Conservation (phyloP, 129 eudicot species). For the Kitagawia praeruptora region DNA sequence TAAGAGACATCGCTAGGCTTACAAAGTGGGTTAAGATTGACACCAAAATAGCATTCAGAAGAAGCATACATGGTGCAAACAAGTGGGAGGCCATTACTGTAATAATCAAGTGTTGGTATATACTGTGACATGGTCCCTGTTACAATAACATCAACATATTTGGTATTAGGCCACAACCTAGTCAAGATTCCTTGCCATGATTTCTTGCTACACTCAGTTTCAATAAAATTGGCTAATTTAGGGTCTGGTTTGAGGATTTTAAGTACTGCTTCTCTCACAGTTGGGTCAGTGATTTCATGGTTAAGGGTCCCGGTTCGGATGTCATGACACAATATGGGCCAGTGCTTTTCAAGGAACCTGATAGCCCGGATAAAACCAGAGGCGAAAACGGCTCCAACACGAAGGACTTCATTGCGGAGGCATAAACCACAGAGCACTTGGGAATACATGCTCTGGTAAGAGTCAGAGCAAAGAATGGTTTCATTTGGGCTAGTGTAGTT, state of each 20-base stretch:
- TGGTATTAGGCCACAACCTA: constrained; percentile 70
- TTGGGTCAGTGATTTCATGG: constrained; percentile 32
- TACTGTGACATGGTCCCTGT: constrained; percentile 86
- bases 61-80: constrained; percentile 79
- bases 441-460: constrained; percentile 80
- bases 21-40: constrained; percentile 61
- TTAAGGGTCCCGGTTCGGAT: constrained; percentile 48
- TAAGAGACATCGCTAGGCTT: constrained; percentile 70
- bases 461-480: constrained; percentile 62
- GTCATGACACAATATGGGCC: constrained; percentile 42
- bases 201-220: constrained; percentile 44
- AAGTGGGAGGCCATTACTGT: constrained; percentile 64
- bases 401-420: constrained; percentile 43
- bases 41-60: constrained; percentile 68
- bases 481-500: constrained; percentile 76
- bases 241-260: constrained; percentile 47
- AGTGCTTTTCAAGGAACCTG: constrained; percentile 55
- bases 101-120: constrained; percentile 66
- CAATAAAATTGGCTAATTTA: constrained; percentile 44
- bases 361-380: constrained; percentile 76
- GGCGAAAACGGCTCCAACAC: constrained; percentile 75
- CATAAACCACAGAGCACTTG: constrained; percentile 71
- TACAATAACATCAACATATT: constrained; percentile 61
- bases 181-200: constrained; percentile 74
- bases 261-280: constrained; percentile 48